Conservation (phyloP, 2,329 filamentous ascomycete genomes). For the Colletotrichum sansevieriae region DNA sequence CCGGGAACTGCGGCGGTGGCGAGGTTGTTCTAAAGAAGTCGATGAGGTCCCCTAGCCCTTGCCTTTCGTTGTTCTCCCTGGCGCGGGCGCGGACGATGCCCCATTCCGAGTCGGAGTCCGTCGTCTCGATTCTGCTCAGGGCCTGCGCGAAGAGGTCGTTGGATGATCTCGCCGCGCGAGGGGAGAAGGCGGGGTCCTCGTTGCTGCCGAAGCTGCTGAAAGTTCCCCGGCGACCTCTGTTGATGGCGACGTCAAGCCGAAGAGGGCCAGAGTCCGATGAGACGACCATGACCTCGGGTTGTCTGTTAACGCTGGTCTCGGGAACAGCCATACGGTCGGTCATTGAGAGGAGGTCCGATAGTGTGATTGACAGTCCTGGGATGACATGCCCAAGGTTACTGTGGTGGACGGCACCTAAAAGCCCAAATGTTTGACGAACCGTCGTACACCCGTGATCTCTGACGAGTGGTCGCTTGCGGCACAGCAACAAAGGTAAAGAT, state of each 20-base stretch:
- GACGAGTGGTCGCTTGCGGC: conserved; percentile 17
- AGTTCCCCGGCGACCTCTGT: conserved; percentile 29
- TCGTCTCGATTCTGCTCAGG: conserved; percentile 20
- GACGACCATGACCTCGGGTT: conserved; percentile 38
- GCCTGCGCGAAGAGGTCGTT: conserved; percentile 37
- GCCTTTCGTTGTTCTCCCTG: conserved; percentile 38
- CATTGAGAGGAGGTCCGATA: not conserved
- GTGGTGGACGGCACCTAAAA: conserved; percentile 2
- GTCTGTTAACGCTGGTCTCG: conserved; percentile 15
- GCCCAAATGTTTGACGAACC: conserved; percentile 15
- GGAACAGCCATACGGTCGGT: conserved; percentile 28
- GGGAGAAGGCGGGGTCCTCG: conserved; percentile 26
- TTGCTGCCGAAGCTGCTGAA: conserved; percentile 39
- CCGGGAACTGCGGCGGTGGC: conserved; percentile 30
- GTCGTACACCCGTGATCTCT: conserved; percentile 16
- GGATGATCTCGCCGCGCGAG: conserved; percentile 40
- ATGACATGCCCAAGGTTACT: conserved; percentile 21
- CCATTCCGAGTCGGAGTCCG: conserved; percentile 34
- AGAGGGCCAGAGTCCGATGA: conserved; percentile 38
- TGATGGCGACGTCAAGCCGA: conserved; percentile 36
- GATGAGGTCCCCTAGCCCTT: conserved; percentile 40
- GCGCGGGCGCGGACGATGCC: conserved; percentile 38
- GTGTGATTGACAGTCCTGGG: conserved; percentile 12
- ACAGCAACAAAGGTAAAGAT: conserved; percentile 16
- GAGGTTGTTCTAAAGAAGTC: conserved; percentile 38